Percentiles rank a stretch among this genome's conserved stretches.
Evolutionary conservation across 257 asterid genomes (phyloP).

Genomic region (Solanum chiquidenum): DNA sequence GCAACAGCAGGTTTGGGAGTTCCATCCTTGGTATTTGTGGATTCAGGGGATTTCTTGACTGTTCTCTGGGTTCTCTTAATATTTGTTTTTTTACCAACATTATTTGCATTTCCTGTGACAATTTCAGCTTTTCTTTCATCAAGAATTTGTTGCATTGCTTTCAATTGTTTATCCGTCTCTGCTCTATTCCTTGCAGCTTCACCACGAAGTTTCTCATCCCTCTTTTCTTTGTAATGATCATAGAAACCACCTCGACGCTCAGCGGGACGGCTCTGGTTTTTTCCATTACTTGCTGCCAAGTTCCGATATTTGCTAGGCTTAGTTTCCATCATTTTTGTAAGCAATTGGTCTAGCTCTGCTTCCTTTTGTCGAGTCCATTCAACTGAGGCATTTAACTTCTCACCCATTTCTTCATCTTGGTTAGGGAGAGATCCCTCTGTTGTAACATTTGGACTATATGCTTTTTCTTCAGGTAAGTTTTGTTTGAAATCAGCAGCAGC

Average conservation of each 20-base stretch:
- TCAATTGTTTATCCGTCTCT: slow-evolving; percentile 51
- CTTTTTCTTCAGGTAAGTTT: slow-evolving; percentile 25
- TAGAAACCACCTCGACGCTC: slow-evolving; percentile 59
- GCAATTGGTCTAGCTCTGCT: slow-evolving; percentile 77
- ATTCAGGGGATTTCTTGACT: slow-evolving; percentile 29
- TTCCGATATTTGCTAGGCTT: slow-evolving; percentile 50
- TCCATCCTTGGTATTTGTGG: slow-evolving; percentile 49
- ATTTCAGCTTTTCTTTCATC: slow-evolving; percentile 46
- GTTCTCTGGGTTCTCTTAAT: slow-evolving; percentile 57
- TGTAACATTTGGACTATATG: slow-evolving; percentile 9
- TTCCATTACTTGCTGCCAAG: slow-evolving; percentile 26
- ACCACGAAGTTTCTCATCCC: slow-evolving; percentile 64
- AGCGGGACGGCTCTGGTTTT: slow-evolving; percentile 44
- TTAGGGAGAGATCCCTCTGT: slow-evolving; percentile 31
- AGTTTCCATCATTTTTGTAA: slow-evolving; percentile 86
- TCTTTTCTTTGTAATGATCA: slow-evolving; percentile 59
- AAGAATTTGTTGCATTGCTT: slow-evolving; percentile 33
- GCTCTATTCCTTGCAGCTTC: slow-evolving; percentile 41
- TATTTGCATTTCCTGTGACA: slow-evolving; percentile 32
- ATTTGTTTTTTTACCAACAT: slow-evolving; percentile 30
- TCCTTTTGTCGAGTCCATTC: slow-evolving; percentile 94
- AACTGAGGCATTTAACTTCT: slow-evolving; percentile 44
- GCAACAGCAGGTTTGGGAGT: slow-evolving; percentile 34
- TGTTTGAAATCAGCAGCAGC: slow-evolving; percentile 19
- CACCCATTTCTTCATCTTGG: slow-evolving; percentile 28